These are phyloP conservation scores for Tympanopsis confertula DNA, from an alignment of 2,329 filamentous ascomycete species.

Conservation along the genomic window DNA sequence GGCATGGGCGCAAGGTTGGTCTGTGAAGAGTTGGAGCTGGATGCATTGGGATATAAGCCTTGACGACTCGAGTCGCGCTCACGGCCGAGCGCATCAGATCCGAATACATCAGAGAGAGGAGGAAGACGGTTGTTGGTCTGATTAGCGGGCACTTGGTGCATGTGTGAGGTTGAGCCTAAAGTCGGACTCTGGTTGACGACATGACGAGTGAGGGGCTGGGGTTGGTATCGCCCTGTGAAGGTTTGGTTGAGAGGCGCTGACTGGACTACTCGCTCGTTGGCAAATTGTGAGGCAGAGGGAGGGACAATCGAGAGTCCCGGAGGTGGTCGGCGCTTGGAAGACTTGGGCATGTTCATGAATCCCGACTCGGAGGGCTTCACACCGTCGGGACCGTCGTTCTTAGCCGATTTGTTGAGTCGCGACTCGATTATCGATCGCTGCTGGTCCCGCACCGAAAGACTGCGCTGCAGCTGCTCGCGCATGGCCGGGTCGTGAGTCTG, in stretches of 20 bases:
- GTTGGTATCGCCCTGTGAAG: slow-evolving; percentile 51
- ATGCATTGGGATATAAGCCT: not conserved
- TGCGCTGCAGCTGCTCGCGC: slow-evolving; percentile 56
- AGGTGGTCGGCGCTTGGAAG: slow-evolving; percentile 35
- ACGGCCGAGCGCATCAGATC: slow-evolving; percentile 35
- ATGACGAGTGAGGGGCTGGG: slow-evolving; percentile 45
- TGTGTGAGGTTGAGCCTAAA: not conserved
- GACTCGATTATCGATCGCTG: slow-evolving; percentile 60
- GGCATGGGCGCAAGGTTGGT: not conserved
- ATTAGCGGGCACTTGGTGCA: slow-evolving; percentile 1
- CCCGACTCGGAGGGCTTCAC: slow-evolving; percentile 21
- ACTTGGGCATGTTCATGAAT: not conserved
- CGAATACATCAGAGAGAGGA: slow-evolving; percentile 60
- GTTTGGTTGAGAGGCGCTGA: slow-evolving; percentile 58
- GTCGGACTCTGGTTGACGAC: not conserved
- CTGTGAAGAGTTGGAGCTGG: not conserved
- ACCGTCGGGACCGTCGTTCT: slow-evolving; percentile 28
- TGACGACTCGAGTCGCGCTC: not conserved
- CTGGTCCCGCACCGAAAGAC: slow-evolving; percentile 55
- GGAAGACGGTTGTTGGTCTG: slow-evolving; percentile 41
- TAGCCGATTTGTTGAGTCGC: slow-evolving; percentile 47
- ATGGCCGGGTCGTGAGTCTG: slow-evolving; percentile 57
- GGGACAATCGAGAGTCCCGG: slow-evolving; percentile 55
- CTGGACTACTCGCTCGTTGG: slow-evolving; percentile 57
- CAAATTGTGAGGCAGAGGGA: slow-evolving; percentile 51